Evolutionary conservation across 805 yeast genomes (phyloP).

Genomic region (Candida boidinii): DNA sequence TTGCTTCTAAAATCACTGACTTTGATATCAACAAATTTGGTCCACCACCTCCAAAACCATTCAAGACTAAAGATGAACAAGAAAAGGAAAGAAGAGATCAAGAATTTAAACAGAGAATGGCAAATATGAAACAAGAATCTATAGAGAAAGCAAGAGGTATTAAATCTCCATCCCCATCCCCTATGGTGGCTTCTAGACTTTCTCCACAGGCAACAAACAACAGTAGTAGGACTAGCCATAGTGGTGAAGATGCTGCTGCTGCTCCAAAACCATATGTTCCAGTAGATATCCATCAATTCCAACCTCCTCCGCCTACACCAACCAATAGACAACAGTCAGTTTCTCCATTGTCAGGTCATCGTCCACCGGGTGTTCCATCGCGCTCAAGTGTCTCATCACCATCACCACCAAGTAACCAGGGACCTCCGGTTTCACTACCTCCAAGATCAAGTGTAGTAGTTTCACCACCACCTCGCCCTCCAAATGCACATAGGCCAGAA

Average conservation of each 20-base stretch:
- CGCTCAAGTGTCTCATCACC: no score
- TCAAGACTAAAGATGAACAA: conserved; percentile 16
- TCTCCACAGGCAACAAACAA: no score
- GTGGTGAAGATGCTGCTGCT: no score
- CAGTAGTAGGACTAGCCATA: background rate
- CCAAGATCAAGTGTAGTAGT: background rate
- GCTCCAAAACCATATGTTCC: conserved; percentile 1
- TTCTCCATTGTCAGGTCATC: background rate
- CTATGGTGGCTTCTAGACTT: background rate
- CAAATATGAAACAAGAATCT: conserved; percentile 20
- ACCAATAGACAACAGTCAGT: background rate
- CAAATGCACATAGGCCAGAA: background rate
- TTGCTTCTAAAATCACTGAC: conserved; percentile 21
- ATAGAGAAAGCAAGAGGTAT: conserved; percentile 14
- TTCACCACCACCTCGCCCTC: background rate
- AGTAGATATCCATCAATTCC: background rate
- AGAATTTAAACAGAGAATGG: conserved; percentile 16
- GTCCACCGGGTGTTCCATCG: no score
- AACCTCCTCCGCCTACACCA: background rate
- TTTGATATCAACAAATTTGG: conserved; percentile 30
- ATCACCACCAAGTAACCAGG: background rate
- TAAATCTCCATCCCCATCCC: background rate
- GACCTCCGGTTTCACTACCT: background rate
- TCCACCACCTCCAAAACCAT: conserved; percentile 39
- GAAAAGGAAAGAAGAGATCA: conserved; percentile 14